Evolutionary conservation across 2,329 filamentous ascomycete species (phyloP), one percentile per base, ranked within the genome.

Genomic region (Fusarium robinianum): DNA sequence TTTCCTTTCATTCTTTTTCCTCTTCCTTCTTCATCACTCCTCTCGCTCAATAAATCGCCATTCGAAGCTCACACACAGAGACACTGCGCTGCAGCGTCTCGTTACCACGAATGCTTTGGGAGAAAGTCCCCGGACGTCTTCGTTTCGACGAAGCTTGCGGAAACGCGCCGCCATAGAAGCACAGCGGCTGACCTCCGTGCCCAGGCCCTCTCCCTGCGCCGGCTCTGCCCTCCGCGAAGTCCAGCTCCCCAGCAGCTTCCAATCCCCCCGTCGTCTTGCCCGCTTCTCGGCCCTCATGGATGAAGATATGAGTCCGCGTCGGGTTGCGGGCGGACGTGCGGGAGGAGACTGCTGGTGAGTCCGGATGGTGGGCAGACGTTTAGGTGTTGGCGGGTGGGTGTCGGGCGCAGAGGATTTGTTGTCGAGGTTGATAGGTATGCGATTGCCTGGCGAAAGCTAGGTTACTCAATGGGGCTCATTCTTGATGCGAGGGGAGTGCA

Each of bases 381-480:
- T 74, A 76, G 76, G 77, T 76, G 63, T 65, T 69, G 69, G 71
- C 53, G 40, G 50, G 58, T 60, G 51, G 64, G 68, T 46, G 48
- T 64, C 67, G 65, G 68, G 66, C 77, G 81, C 77, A 70, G 74
- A 78, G 72, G 76, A 69, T 73, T 76, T 81, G 87, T 96, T 87
- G 92, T 96, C 92, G 84, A 84, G 87, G 79, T 88, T 81, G 78
- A 95, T 83, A 96, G 92, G 87, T 84, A 97, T 96, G 92, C 91
- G 92, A 96, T 96, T 96, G 89, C 88, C 74, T 67, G 61, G 65
- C 50, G 59, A 67, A 60, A 63, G 60, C 73, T 69, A 72, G 79
- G 88, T 96, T 95, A 97, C 92, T 96, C 91, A 90, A 97, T 95
- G 92, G 92, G 92, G 92, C 92, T 96, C 90, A 97, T 96, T 96